Evolutionary conservation across 2,329 filamentous ascomycete species (phyloP).

Genomic region (Arthrobotrys iridis): DNA sequence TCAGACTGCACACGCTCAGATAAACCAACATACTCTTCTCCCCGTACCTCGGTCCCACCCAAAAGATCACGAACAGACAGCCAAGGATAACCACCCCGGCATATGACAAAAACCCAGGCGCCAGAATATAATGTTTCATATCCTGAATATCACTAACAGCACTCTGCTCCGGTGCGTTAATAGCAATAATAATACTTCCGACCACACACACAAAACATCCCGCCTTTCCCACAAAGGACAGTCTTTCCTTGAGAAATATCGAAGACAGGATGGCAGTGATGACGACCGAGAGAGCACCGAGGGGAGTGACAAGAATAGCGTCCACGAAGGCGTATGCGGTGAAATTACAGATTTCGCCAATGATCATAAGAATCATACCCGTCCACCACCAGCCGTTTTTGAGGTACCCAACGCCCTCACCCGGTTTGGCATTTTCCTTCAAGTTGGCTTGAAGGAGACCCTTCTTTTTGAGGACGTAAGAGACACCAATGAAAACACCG

Average conservation of each 20-base stretch:
- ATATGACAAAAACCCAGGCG: slow-evolving; percentile 86
- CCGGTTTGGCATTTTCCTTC: slow-evolving; percentile 95
- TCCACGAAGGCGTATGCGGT: slow-evolving; percentile 97
- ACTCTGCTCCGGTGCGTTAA: slow-evolving; percentile 88
- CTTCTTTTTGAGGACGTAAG: slow-evolving; percentile 94
- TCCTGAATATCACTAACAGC: slow-evolving; percentile 88
- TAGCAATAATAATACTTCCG: slow-evolving; percentile 89
- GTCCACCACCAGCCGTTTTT: slow-evolving; percentile 96
- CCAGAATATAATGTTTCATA: slow-evolving; percentile 87
- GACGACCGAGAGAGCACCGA: slow-evolving; percentile 91
- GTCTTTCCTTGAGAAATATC: slow-evolving; percentile 92
- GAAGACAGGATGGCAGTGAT: slow-evolving; percentile 89
- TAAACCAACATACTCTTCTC: slow-evolving; percentile 99
- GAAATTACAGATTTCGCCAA: slow-evolving; percentile 97
- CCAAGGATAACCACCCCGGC: slow-evolving; percentile 83
- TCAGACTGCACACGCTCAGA: slow-evolving; percentile 92
- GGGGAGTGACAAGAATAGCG: slow-evolving; percentile 90
- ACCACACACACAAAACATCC: slow-evolving; percentile 95
- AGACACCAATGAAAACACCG: slow-evolving; percentile 90
- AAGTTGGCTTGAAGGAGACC: slow-evolving; percentile 90
- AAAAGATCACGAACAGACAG: slow-evolving; percentile 77
- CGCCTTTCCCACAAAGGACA: slow-evolving; percentile 95
- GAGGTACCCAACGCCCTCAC: slow-evolving; percentile 95
- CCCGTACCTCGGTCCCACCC: slow-evolving; percentile 84
- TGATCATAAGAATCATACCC: slow-evolving; percentile 95